A percentile compares a stretch with the other conserved stretches of the same genome.
phyloP scores from a whole-genome alignment of 2,329 filamentous ascomycete genomes.

The Penicillium sp. region DNA sequence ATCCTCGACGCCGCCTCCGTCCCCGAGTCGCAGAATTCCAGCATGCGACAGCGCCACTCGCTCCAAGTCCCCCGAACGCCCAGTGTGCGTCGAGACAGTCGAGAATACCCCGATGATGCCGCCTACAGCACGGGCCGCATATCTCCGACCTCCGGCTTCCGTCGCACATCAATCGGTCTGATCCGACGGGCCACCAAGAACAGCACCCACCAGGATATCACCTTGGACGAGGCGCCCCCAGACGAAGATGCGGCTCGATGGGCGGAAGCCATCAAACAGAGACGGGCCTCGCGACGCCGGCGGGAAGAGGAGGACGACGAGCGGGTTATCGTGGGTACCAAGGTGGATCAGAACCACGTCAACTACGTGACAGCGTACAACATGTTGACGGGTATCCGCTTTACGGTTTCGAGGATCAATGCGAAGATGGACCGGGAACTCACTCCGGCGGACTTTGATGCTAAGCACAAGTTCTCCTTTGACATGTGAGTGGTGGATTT shows the following conservation, averaged over 20 bases:
- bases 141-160: slow-evolving; percentile 67
- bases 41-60: slow-evolving; percentile 80
- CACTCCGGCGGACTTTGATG: slow-evolving; percentile 87
- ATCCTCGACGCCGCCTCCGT: slow-evolving; percentile 53
- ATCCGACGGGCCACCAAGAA: slow-evolving; percentile 80
- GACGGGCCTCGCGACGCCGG: slow-evolving; percentile 78
- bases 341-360: slow-evolving; percentile 94
- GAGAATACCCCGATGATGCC: slow-evolving; percentile 67
- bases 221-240: slow-evolving; percentile 77
- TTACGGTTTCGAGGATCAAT: slow-evolving; percentile 93
- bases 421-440: slow-evolving; percentile 91
- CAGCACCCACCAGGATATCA: slow-evolving; percentile 80
- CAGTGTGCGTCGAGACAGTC: slow-evolving; percentile 62
- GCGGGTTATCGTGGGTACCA: slow-evolving; percentile 87
- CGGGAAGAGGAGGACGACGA: slow-evolving; percentile 91
- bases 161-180: slow-evolving; percentile 81
- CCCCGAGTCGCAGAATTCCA: slow-evolving; percentile 57
- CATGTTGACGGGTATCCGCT: slow-evolving; percentile 98
- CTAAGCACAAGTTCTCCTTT: slow-evolving; percentile 97
- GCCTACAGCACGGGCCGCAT: slow-evolving; percentile 74
- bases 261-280: slow-evolving; percentile 91
- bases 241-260: slow-evolving; percentile 91
- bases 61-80: slow-evolving; percentile 77
- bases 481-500: slow-evolving; percentile 71
- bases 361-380: slow-evolving; percentile 99